A percentile compares a stretch with the other conserved stretches of the same genome.
phyloP scores from a whole-genome alignment of 805 yeast species.

The Candida caryicola region DNA sequence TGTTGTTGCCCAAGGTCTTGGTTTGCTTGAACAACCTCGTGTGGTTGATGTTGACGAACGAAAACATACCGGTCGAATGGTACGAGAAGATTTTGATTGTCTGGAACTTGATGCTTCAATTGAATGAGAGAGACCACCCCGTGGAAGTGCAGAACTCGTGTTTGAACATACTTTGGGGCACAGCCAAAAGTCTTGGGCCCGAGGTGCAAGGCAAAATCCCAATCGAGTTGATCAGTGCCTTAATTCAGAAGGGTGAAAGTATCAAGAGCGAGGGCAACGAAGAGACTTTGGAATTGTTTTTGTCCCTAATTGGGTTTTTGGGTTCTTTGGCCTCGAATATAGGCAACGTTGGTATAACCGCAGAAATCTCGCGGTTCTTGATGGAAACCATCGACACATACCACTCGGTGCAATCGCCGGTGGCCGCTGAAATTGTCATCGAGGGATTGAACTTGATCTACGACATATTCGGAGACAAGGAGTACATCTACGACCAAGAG shows the following conservation, averaged over 20 bases:
- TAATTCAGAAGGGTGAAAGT: conserved; percentile 20
- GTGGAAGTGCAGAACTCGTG: conserved; percentile 28
- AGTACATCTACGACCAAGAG: conserved; percentile 61
- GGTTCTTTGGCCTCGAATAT: conserved; percentile 48
- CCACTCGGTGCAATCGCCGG: conserved; percentile 7
- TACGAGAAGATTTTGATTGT: conserved; percentile 21
- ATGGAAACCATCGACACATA: conserved; percentile 12
- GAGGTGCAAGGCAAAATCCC: conserved; percentile 26
- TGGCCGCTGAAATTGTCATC: conserved; percentile 41
- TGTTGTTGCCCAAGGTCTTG: conserved; percentile 54
- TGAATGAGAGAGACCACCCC: conserved; percentile 12
- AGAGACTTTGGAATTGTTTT: conserved; percentile 8
- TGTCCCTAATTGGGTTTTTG: conserved; percentile 50
- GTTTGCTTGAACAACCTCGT: conserved; percentile 69
- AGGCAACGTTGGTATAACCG: conserved; percentile 44
- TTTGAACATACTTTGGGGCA: conserved; percentile 38
- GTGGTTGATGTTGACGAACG: conserved; percentile 49
- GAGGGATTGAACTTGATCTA: conserved; percentile 66
- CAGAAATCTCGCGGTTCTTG: conserved; percentile 35
- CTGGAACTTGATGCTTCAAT: conserved; percentile 27
- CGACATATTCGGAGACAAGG: conserved; percentile 77
- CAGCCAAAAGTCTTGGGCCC: conserved; percentile 36
- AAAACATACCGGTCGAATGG: conserved; percentile 40
- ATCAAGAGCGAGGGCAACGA: conserved; percentile 8
- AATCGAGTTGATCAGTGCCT: conserved; percentile 22